Evolutionary conservation across 2,329 filamentous ascomycete species (phyloP), one percentile per base, ranked within the genome.

Genomic region (Cladosporium sp.): DNA sequence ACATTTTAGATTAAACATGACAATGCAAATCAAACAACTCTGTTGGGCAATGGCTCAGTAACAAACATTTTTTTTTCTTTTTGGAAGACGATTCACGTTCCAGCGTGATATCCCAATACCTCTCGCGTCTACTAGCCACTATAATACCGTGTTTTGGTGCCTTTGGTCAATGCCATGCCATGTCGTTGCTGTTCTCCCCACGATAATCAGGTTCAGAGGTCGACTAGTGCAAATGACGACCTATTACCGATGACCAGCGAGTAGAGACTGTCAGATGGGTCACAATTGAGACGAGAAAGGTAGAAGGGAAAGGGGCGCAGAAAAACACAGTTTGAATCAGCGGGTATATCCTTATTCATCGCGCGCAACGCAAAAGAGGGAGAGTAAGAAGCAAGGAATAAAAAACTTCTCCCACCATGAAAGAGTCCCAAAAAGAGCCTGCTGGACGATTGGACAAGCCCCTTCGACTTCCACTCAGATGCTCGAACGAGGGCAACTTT

Each of bases 1-100:
- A 83, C 79, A 37, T 83, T 84, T 64, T 83, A 62, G 28, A 26
- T 26, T 2, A 26, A 26, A 26, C 23, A 26, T 26, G 23, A 26
- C 23, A 26, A 26, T 26, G 23, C 23, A 26, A 26, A 26, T 26
- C 3, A 26, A 26, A 26, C 23, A 26, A 26, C 23, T 26, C 23
- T 26, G 23, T 46, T 21, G n/a, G n/a, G 40, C 40, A 46, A n/a
- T 23, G n/a, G 10, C n/a, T 12, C n/a, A 8, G n/a, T 46, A 10
- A 46, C 40, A 21, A 11, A n/a, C 5, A 44, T n/a, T 2, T 40
- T 11, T 26, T 35, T 16, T 44, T n/a, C 6, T 44, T 10, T 44
- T 21, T 21, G 18, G 8, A 7, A 40, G 37, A 44, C 37, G 37
- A 44, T n/a, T n/a, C 37, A 44, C 37, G 6, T 44, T 1, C 6